Evolutionary conservation across 208 protist species (phyloP), one percentile per base, ranked within the genome.

Genomic region (Trypanosoma scelopori): DNA sequence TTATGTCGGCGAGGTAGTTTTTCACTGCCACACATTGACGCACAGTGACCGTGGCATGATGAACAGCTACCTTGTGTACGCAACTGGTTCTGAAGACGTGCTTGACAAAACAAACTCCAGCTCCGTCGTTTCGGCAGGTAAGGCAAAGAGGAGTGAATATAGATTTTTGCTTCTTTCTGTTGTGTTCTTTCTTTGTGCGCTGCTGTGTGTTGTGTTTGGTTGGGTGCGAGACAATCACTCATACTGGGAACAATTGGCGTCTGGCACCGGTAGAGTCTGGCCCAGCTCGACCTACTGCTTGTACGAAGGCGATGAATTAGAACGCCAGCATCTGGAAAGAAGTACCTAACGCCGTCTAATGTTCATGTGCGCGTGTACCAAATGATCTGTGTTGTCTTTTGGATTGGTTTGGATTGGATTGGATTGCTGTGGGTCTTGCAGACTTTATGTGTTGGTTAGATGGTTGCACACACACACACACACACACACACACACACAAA

Each of bases 21-120:
- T 91, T 56, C 87, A 95, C 69, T 97, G 88, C 61, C 89, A 97
- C 72, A 71, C 63, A 18, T 58, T 94, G 20, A 66, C 80, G 25
- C 89, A 94, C 63, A 86, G 93, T 59, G 89, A 97, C 55, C 69
- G 63, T 16, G 89, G 87, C 16, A 97, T 97, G 88, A 95, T 97
- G 89, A 35, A 51, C 4, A 89, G 80, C 12, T 94, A 91, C 57
- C 72, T 87, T 37, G 84, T 95, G 20, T 81, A 85, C 61, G 55
- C 47, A 7, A 16, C 28, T 25, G 13, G 20, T 11, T 23, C 12
- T 7, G 28, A 25, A 49, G 32, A 12, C 9, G 3, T 35, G 7
- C 1, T 1, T 1, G 22, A 15, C 16, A 11, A 48, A 4, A 12
- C 18, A 15, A 5, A 22, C 22, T 12, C 37, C 18, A 23, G 22